Base-by-base conservation (phyloP, 805 yeast genomes). In the Priceomyces medius region DNA sequence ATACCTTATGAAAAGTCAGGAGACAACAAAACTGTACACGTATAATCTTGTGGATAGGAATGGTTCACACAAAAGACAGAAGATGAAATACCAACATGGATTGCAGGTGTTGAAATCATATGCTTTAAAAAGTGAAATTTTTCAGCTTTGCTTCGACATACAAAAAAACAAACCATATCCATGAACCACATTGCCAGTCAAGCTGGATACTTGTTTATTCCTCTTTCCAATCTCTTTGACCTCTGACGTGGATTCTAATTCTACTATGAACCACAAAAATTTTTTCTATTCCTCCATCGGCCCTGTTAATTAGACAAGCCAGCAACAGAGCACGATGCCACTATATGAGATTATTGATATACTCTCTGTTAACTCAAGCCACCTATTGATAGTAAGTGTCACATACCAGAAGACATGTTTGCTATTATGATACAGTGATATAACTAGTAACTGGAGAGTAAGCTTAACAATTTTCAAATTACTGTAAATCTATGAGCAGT, bases 401-500 rank as follows among this genome's bases (percentile, higher is more conserved):
- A 61, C 66, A 61, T 61, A 61, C 66, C 64, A 59, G 66, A 53
- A 53, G 66, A 61, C 66, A 61, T 61, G 46, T 45, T 59, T 57
- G 45, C 42, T 46, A 40, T 35, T 40, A 33, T 44, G 38, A 36
- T 39, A 39, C 35, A 35, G 38, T 40, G 43, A 39, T 44, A 36
- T 37, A 26, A 31, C 20, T 17, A 23, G 21, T 4, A 31, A 31
- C 34, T 31, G 16, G 34, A 31, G 20, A 28, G 17, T 14, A 16
- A 19, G 9, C 14, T 21, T 12, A 35, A 35, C 14, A 35, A 35
- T 35, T 35, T 35, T 35, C 28, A 35, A 19, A 17, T 20, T 31
- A 17, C 8, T 26, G 29, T 26, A 26, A 26, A 26, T 26, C 14
- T 26, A n/a, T 26, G 29, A 26, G 29, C 9, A 26, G 29, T 26